phyloP scores from a whole-genome alignment of 352 stramenopile genomes.

The Pythium rishiriense region DNA sequence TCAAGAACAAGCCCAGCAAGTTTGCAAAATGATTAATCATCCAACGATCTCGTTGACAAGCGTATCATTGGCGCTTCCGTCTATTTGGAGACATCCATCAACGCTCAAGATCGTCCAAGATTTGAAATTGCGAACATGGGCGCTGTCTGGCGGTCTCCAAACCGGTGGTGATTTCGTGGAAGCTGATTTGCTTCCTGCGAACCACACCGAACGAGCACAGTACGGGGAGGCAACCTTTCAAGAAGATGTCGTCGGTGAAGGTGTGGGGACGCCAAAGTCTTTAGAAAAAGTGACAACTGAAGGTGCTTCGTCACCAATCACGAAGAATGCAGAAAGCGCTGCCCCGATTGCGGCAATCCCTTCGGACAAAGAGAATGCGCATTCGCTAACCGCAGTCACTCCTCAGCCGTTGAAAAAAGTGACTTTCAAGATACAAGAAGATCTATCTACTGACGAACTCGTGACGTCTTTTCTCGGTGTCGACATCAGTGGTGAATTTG shows the following conservation, averaged over 20 bases:
- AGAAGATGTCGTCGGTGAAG: no score
- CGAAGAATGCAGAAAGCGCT: not conserved
- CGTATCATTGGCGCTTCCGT: slow-evolving; percentile 14
- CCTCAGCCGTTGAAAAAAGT: not conserved
- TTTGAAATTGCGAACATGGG: not conserved
- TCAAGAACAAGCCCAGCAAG: not conserved
- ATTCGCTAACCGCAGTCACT: not conserved
- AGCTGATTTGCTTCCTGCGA: not conserved
- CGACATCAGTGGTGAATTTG: not conserved
- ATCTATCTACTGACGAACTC: slow-evolving; percentile 20
- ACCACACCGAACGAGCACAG: not conserved
- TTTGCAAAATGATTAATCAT: slow-evolving; percentile 1
- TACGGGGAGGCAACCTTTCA: no score
- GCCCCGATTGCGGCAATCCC: no score
- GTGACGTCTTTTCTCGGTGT: slow-evolving; percentile 15
- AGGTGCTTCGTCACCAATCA: no score
- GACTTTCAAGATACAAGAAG: slow-evolving; percentile 14
- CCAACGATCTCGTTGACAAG: slow-evolving; percentile 17
- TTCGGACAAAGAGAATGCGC: not conserved
- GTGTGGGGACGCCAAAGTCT: no score
- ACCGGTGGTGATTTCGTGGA: not conserved
- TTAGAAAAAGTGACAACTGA: no score
- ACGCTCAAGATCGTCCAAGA: not conserved
- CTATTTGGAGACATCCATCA: slow-evolving; percentile 15
- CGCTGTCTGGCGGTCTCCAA: not conserved